Base-by-base conservation (phyloP, 441 rosid genomes). In the Brassica balearica region DNA sequence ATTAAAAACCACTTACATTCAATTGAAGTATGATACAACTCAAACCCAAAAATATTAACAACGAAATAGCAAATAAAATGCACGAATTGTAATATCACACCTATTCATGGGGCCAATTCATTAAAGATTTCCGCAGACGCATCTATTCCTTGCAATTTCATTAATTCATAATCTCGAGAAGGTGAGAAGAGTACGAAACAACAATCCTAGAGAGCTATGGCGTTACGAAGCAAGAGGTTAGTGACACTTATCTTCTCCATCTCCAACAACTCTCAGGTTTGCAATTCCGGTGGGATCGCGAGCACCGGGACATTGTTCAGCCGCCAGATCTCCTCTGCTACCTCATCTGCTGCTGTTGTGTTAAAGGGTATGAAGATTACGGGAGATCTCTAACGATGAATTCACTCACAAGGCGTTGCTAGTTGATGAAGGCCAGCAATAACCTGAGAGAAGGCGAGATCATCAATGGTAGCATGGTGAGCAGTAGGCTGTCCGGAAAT, bases 251-350 rank as follows among this genome's bases (percentile, higher is more conserved):
- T 87, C n/a, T 68, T 73, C 22, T 59, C 58, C 32, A n/a, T 82
- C 19, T 27, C 20, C 23, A 60, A 14, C 12, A 71, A 25, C 56
- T 32, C 32, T 65, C 6, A n/a, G 4, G 9, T 9, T 22, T 12
- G 32, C 12, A 29, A 80, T 60, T 68, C 83, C 17, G 77, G 58
- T 19, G 25, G 76, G 17, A 6, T 48, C 23, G 20, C 63, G 60
- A 3, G 76, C 69, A 71, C 56, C 56, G 41, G 80, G 7, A 29
- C 75, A 80, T 74, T 80, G 41, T 43, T 76, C 75, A 51, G 58
- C 62, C 78, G 80, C 59, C 43, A 69, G 67, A 78, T 53, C 68
- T 80, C 83, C 32, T 86, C 86, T 22, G 73, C 81, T 56, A 69
- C 87, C 8, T 68, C 86, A 8, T 71, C 86, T 19, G 68, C 71